A percentile compares a stretch with the other conserved stretches of the same genome.
Conservation (phyloP, 2,329 filamentous ascomycete species). For the Penicillium capsulatum region DNA sequence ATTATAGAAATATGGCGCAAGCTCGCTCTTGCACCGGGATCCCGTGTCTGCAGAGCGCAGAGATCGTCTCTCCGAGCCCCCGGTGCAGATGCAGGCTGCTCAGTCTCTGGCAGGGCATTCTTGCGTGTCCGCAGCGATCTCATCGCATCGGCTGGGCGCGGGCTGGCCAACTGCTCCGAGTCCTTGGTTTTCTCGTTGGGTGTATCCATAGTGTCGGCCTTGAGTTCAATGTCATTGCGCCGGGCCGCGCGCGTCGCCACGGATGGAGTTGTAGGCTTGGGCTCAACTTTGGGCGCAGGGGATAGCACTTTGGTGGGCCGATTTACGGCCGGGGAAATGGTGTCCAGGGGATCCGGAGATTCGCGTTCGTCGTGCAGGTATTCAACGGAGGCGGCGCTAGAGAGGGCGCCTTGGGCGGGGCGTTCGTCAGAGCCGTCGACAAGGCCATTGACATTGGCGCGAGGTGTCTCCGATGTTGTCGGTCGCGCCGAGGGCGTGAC, state of each 20-base stretch:
- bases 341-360: conserved; percentile 27
- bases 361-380: conserved; percentile 14
- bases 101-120: conserved; percentile 3
- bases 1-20: conserved; percentile 85
- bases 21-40: conserved; percentile 81
- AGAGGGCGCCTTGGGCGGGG: conserved; percentile 10
- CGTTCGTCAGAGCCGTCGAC: conserved; percentile 9
- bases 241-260: conserved; percentile 17
- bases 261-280: conserved; percentile 13
- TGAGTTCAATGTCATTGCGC: conserved; percentile 6
- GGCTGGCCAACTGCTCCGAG: neutral
- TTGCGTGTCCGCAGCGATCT: conserved; percentile 7
- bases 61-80: conserved; percentile 60
- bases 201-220: neutral
- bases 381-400: conserved; percentile 3
- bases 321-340: conserved; percentile 17
- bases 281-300: conserved; percentile 5
- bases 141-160: conserved; percentile 1
- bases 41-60: conserved; percentile 80
- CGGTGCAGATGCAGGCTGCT: conserved; percentile 7
- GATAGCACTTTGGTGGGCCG: conserved; percentile 8
- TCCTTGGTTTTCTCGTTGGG: conserved; percentile 2
- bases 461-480: conserved; percentile 6
- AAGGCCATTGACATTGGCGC: conserved; percentile 13
- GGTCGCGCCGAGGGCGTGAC: conserved; percentile 15